Evolutionary conservation across 495 filamentous ascomycete species (phyloP), one percentile per base, ranked within the genome.

Genomic region (Aspergillus haitiensis): DNA sequence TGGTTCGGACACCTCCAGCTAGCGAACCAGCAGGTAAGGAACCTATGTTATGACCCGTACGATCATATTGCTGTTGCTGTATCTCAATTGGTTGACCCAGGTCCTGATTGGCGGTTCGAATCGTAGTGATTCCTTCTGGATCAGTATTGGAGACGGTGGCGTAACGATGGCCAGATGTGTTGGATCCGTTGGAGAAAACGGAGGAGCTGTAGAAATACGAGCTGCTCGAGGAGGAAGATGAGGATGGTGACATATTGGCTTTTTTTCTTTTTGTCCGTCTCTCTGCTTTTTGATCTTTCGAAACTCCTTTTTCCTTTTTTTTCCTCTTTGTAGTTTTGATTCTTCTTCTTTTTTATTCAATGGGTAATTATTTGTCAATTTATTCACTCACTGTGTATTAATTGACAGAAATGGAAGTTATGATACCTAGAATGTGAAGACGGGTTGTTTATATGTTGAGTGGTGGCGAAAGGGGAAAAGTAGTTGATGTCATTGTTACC

Each of bases 51-150:
- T 75, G 70, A 34, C 75, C 75, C 5, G 67, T 67, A 9, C 60
- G 59, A 59, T 78, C 73, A 59, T 71, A 78, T 13, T 64, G 68
- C 0, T 68, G 69, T 45, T 78, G 73, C 52, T 77, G 73, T 34
- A 75, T 48, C 16, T 72, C 45, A 18, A 69, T 54, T 2, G 73
- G 70, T 40, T 74, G 55, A 35, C 75, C 75, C 1, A 78, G 63
- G 21, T 75, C 74, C 56, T 78, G 73, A 8, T 67, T 63, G 10
- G 70, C 72, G 10, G 73, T 74, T 51, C 73, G 73, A 7, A 77
- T 70, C 58, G 67, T 60, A 2, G 73, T 78, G n/a, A 63, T 68
- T 34, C 75, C 75, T 32, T 76, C 67, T 2, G 62, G 59, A 10
- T 72, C 64, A 40, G 73, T 78, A 40, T 72, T 63, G 1, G 73